Conservation (phyloP, 2,329 filamentous ascomycete species). For the Colletotrichum australisinense region DNA sequence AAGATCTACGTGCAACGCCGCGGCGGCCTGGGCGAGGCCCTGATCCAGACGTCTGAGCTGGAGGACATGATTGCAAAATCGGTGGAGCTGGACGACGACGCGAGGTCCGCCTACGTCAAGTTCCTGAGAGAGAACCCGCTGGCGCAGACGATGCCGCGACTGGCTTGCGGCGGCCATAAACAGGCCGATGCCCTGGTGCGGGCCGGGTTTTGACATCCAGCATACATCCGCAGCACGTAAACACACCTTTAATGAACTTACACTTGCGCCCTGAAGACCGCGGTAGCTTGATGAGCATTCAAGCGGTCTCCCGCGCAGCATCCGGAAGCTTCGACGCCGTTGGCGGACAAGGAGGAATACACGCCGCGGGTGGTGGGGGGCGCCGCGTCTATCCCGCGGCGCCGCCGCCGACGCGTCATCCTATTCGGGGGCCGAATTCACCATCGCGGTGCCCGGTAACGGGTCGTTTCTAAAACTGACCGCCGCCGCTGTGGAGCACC, state of each 20-base stretch:
- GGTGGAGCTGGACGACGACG: constrained; percentile 43
- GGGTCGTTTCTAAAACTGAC: constrained; percentile 76
- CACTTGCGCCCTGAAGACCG: constrained; percentile 63
- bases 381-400: constrained; percentile 41
- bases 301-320: constrained; percentile 71
- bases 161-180: constrained; percentile 20
- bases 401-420: constrained; percentile 32
- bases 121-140: constrained; percentile 64
- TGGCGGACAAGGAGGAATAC: constrained; percentile 74
- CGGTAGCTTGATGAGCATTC: constrained; percentile 69
- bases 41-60: constrained; percentile 70
- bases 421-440: constrained; percentile 51
- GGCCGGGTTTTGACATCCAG: constrained; percentile 74
- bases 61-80: constrained; percentile 41
- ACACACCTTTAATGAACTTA: constrained; percentile 48
- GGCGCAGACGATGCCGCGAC: constrained; percentile 43
- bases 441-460: constrained; percentile 74
- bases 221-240: constrained; percentile 34
- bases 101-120: constrained; percentile 62
- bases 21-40: constrained; percentile 71
- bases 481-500: constrained; percentile 69
- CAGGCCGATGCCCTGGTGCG: constrained; percentile 70
- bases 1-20: constrained; percentile 73
- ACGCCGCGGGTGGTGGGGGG: constrained; percentile 69
- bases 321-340: constrained; percentile 77